Evolutionary conservation across 2,329 filamentous ascomycete genomes (phyloP), one percentile per base, ranked within the genome.

Genomic region (Hymenoscyphus albidus): DNA sequence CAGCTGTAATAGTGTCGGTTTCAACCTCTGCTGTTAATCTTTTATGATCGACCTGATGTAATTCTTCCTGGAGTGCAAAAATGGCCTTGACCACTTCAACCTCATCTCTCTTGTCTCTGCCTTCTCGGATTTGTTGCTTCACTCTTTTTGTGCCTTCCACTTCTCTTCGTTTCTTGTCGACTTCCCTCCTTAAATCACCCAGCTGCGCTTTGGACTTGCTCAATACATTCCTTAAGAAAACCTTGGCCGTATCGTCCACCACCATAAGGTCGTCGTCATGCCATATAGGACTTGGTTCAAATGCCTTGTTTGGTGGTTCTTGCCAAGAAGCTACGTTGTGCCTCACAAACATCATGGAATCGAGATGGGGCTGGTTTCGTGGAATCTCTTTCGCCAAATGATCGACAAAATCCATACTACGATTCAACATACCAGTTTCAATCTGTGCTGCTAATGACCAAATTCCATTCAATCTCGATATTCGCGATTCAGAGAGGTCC

Each of bases 321-420:
- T 92, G 88, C 83, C 91, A 96, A 61, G 84, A 80, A 31, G 86
- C 85, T 71, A 91, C 87, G 74, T 99, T 99, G 80, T 99, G 95
- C 67, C 90, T 88, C 64, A 96, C 88, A 77, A 97, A 99, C 95
- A 99, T 99, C 83, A 97, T 92, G 22, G 93, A 96, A 77, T 99
- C 96, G 51, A 99, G 84, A 57, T 90, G 84, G 10, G 95, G 95
- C 67, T 90, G 85, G 75, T 99, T 99, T 64, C 94, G 86, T 13
- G 89, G 85, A 59, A 99, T 95, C 74, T 98, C 94, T 64, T 86
- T 83, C 5, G 87, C 81, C 12, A 97, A 83, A 70, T 90, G 88
- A 38, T 89, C 83, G 70, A 96, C 81, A 66, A 92, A 85, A 48
- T 86, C 85, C 3, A 85, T 86, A 74, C 92, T 93, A 69, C 89